Conservation (phyloP, 2,329 filamentous ascomycete genomes). For the Fusarium graminum region DNA sequence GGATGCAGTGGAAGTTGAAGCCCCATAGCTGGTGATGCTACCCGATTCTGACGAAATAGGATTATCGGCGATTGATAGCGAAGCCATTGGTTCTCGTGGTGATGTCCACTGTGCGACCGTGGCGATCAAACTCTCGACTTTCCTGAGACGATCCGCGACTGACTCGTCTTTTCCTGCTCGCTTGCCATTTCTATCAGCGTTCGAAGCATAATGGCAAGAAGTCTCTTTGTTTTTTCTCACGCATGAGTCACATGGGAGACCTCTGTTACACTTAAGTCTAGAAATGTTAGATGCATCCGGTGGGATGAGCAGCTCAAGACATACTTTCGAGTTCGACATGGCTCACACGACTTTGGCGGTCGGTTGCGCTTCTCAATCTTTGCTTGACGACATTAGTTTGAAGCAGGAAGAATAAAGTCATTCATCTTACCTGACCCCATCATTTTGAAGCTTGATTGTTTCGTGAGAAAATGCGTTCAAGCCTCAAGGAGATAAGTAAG, state of each 20-base stretch:
- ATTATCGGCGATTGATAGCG: neutral
- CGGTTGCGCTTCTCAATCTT: constrained; percentile 53
- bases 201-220: constrained; percentile 50
- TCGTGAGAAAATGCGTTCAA: neutral
- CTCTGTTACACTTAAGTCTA: constrained; percentile 53
- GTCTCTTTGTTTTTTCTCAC: constrained; percentile 42
- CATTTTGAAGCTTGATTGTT: neutral
- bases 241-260: constrained; percentile 52
- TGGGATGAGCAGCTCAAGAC: neutral
- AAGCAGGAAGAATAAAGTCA: rapidly evolving
- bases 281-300: neutral
- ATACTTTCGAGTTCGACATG: constrained; percentile 53
- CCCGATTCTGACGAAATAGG: too few relatives aligned
- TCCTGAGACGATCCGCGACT: constrained; percentile 48
- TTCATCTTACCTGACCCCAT: constrained; percentile 16
- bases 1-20: neutral
- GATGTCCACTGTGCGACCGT: constrained; percentile 22
- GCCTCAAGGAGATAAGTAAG: constrained; percentile 17
- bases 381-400: neutral
- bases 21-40: neutral
- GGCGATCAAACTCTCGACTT: constrained; percentile 48
- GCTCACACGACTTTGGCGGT: constrained; percentile 53
- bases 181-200: constrained; percentile 42
- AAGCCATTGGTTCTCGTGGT: neutral
- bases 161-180: neutral